Evolutionary conservation across 306 rosid species (phyloP), one percentile per base, ranked within the genome.

Genomic region (Cucurbita argyrosperma): DNA sequence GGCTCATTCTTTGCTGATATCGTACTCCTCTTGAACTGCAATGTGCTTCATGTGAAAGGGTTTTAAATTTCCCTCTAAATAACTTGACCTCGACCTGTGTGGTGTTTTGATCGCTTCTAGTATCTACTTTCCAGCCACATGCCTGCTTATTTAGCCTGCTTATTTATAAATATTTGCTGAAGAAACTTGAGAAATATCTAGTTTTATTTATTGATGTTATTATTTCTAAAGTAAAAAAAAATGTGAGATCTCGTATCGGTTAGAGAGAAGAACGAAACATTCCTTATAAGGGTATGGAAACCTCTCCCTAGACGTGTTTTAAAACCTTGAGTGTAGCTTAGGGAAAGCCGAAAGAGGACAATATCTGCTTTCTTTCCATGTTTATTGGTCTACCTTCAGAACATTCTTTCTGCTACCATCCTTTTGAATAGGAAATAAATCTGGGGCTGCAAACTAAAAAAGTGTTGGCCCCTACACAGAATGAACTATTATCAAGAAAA

Each of bases 1-100:
- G 76, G 90, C 87, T 76, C 73, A 77, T 62, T 71, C 56, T 54
- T 71, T 79, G 83, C 80, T 80, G 62, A 65, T 72, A 47, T 65
- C 37, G 51, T 71, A 10, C 69, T 51, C 38, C 71, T 37, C 66
- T 74, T 67, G 66, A 50, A 52, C 67, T 61, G 53, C 51, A 65
- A 71, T 78, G 81, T 37, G 58, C 57, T 62, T 74, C 84, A 30
- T 40, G 35, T 67, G 35, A 16, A 69, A 78, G 42, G 83, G 79
- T 86, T 80, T 77, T 62, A 59, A 51, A 45, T 75, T 35, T 53
- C 13, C 15, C 39, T 73, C 23, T 8, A 18, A 72, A 9, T 72
- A 57, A 55, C 40, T 55, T 72, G 62, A 55, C 42, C 3, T 39
- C 55, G 65, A 72, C 40, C 42, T 14, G 4, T 49, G 13, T n/a